These are phyloP conservation scores for Candida arabinofermentans DNA, from an alignment of 805 yeast species.

Conservation along the genomic window DNA sequence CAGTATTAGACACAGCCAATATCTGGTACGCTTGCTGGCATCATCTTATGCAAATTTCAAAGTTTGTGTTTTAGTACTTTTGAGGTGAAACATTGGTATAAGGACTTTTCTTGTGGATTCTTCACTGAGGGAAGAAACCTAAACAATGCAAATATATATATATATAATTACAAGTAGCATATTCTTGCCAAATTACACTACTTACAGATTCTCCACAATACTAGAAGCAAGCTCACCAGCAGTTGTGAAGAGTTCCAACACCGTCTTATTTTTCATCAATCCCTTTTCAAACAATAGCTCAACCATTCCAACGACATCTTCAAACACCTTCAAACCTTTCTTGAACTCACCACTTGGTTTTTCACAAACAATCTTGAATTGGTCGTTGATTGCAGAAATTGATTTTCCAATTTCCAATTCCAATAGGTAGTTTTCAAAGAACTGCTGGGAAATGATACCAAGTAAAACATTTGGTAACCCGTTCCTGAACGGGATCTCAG, in stretches of 20 bases:
- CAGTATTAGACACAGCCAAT: too few relatives aligned
- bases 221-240: conserved; percentile 12
- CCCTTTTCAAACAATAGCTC: conserved; percentile 13
- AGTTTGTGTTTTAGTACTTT: too few relatives aligned
- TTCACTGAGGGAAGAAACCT: not conserved
- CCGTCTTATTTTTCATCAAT: conserved; percentile 14
- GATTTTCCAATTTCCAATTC: conserved; percentile 14
- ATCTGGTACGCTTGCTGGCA: too few relatives aligned
- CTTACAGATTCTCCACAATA: conserved; percentile 1
- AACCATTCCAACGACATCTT: conserved; percentile 22
- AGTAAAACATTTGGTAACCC: conserved; percentile 57
- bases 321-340: conserved; percentile 22
- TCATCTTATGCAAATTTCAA: too few relatives aligned
- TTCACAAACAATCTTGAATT: conserved; percentile 16
- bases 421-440: conserved; percentile 35
- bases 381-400: conserved; percentile 11
- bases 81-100: too few relatives aligned
- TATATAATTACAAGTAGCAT: not conserved
- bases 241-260: conserved; percentile 6
- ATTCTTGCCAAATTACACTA: too few relatives aligned
- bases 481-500: conserved; percentile 57
- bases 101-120: too few relatives aligned
- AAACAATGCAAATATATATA: not conserved
- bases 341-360: conserved; percentile 19
- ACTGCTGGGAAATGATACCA: conserved; percentile 56